These are phyloP conservation scores for Penicillium paradoxum DNA, from an alignment of 495 filamentous ascomycete species.

Conservation along the genomic window DNA sequence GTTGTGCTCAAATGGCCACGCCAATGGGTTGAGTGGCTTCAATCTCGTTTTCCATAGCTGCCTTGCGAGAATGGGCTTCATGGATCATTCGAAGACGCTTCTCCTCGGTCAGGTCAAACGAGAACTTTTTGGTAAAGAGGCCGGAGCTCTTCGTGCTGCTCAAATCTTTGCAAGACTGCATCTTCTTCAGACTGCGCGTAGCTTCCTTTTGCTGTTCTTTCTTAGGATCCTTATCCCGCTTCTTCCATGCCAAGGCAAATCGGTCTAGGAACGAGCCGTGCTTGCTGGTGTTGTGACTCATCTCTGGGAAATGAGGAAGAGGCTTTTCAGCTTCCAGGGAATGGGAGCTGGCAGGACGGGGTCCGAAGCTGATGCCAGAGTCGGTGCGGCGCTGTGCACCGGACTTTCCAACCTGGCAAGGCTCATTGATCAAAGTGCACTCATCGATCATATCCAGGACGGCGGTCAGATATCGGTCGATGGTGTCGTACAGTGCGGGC, in stretches of 20 bases:
- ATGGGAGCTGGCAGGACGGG: constrained; percentile 3
- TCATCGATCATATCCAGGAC: constrained; percentile 60
- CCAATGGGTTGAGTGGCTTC: neutral
- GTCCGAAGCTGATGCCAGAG: constrained; percentile 59
- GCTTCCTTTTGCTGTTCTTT: constrained; percentile 19
- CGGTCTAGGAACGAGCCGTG: constrained; percentile 52
- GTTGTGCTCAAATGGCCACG: neutral
- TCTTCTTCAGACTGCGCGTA: constrained; percentile 42
- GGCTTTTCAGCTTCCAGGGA: constrained; percentile 37
- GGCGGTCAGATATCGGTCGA: constrained; percentile 58
- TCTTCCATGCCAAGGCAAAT: constrained; percentile 30
- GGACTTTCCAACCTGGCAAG: constrained; percentile 38
- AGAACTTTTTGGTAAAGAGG: constrained; percentile 17
- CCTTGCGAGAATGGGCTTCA: constrained; percentile 45
- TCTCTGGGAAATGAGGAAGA: constrained; percentile 37
- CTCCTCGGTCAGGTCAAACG: constrained; percentile 47
- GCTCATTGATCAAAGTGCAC: constrained; percentile 47
- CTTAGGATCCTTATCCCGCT: constrained; percentile 29
- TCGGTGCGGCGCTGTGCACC: constrained; percentile 37
- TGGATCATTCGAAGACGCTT: constrained; percentile 46
- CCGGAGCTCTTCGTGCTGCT: constrained; percentile 17
- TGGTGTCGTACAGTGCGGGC: constrained; percentile 46
- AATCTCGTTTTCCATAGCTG: neutral
- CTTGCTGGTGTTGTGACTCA: constrained; percentile 23
- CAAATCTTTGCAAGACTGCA: constrained; percentile 38